phyloP scores from a whole-genome alignment of 352 stramenopile genomes.

The Phytophthora ohioensis region DNA sequence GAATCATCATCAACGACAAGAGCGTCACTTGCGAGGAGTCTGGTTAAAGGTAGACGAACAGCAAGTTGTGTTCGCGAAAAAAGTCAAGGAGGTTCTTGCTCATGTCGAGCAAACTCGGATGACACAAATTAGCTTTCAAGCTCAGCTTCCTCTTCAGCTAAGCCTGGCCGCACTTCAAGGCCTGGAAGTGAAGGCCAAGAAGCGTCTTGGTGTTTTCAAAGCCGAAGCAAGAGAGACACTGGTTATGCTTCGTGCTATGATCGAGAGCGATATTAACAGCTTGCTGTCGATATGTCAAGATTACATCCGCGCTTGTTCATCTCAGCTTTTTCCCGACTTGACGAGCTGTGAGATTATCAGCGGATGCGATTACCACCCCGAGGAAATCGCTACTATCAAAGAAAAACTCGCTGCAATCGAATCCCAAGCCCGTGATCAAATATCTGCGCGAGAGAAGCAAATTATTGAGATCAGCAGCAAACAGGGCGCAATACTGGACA shows the following conservation, averaged over 20 bases:
- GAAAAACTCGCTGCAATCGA: constrained; percentile 52
- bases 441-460: constrained; percentile 44
- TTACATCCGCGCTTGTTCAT: constrained; percentile 58
- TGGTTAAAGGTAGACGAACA: constrained; percentile 62
- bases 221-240: constrained; percentile 42
- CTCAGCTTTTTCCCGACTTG: constrained; percentile 71
- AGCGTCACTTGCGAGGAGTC: constrained; percentile 73
- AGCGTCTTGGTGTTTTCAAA: constrained; percentile 59
- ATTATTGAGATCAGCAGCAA: constrained; percentile 48
- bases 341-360: constrained; percentile 67
- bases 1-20: constrained; percentile 75
- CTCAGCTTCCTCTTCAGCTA: constrained; percentile 73
- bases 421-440: constrained; percentile 42
- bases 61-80: constrained; percentile 55
- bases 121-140: constrained; percentile 61
- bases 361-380: constrained; percentile 87
- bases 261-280: constrained; percentile 37
- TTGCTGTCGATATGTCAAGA: constrained; percentile 58
- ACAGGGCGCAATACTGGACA: constrained; percentile 42
- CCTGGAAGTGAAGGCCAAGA: constrained; percentile 85
- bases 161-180: constrained; percentile 88
- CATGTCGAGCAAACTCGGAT: constrained; percentile 50
- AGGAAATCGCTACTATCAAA: constrained; percentile 68
- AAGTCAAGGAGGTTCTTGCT: constrained; percentile 32
- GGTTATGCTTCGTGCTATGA: constrained; percentile 35